A percentile compares a stretch with the other conserved stretches of the same genome.
phyloP scores from a whole-genome alignment of 1,284 basidiomycete species.

The Cryptococcus sp. region DNA sequence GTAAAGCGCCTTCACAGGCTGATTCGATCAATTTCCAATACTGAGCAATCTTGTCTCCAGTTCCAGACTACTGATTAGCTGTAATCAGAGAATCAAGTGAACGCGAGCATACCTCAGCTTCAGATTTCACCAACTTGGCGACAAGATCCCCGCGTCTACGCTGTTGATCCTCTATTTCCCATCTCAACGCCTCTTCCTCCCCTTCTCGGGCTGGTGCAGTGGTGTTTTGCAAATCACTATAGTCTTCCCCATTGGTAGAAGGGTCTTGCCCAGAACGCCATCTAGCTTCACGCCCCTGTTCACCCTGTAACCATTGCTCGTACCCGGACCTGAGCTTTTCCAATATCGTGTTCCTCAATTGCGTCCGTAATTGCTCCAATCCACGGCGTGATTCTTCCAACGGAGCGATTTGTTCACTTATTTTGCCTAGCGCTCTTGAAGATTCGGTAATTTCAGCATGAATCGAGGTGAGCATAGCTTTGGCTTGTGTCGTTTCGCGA shows the following conservation, averaged over 20 bases:
- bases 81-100: slow-evolving; percentile 1
- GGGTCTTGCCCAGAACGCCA: slow-evolving; percentile 29
- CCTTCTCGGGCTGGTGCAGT: slow-evolving; percentile 46
- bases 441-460: slow-evolving; percentile 89
- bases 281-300: slow-evolving; percentile 66
- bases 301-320: slow-evolving; percentile 85
- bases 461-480: slow-evolving; percentile 78
- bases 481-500: slow-evolving; percentile 85
- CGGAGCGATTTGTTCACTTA: slow-evolving; percentile 63
- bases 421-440: slow-evolving; percentile 65
- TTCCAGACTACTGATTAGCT: slow-evolving; percentile 53
- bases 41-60: slow-evolving; percentile 77
- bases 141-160: slow-evolving; percentile 67
- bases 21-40: slow-evolving; percentile 81
- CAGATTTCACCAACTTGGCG: slow-evolving; percentile 68
- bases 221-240: slow-evolving; percentile 44
- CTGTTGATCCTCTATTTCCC: slow-evolving; percentile 62
- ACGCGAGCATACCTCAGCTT: slow-evolving; percentile 62
- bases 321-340: slow-evolving; percentile 77
- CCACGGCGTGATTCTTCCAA: slow-evolving; percentile 58
- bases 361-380: slow-evolving; percentile 62
- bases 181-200: slow-evolving; percentile 59
- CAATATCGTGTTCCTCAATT: slow-evolving; percentile 70
- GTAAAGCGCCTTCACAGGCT: slow-evolving; percentile 74
- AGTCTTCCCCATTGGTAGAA: slow-evolving; percentile 22